These are phyloP conservation scores for Chalciporus piperatus DNA, from an alignment of 768 basidiomycete species.

Conservation along the genomic window DNA sequence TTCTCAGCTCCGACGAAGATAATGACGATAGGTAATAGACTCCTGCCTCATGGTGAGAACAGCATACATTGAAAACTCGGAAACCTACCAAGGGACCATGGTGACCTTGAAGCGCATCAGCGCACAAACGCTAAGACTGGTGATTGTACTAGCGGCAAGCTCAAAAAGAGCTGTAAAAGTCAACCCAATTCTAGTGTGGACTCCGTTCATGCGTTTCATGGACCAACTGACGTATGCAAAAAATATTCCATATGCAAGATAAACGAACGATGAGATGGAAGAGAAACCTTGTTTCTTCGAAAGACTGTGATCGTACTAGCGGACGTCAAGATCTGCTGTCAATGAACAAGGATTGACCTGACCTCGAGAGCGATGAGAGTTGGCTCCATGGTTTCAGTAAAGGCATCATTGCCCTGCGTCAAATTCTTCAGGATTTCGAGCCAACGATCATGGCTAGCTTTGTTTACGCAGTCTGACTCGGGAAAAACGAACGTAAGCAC, in stretches of 20 bases:
- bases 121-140: conserved; percentile 89
- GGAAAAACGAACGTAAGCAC: conserved; percentile 83
- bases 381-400: conserved; percentile 42
- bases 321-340: conserved; percentile 8
- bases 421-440: conserved; percentile 49
- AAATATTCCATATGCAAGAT: conserved; percentile 74
- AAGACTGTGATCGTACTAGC: conserved; percentile 52
- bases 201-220: conserved; percentile 72
- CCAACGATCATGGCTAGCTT: conserved; percentile 64
- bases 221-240: conserved; percentile 73
- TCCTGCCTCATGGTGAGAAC: conserved; percentile 45
- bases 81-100: conserved; percentile 80
- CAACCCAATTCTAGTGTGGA: conserved; percentile 88
- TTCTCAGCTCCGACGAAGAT: conserved; percentile 96
- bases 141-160: conserved; percentile 88
- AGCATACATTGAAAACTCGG: background rate
- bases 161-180: conserved; percentile 93
- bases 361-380: conserved; percentile 47
- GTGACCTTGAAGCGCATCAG: conserved; percentile 85
- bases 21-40: conserved; percentile 88
- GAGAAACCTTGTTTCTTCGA: conserved; percentile 48
- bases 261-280: conserved; percentile 68
- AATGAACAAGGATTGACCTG: background rate
- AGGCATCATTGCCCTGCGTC: conserved; percentile 34
- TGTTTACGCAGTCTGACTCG: conserved; percentile 65